Base-by-base conservation (phyloP, 2,329 filamentous ascomycete species). In the Hymenoscyphus linearis region DNA sequence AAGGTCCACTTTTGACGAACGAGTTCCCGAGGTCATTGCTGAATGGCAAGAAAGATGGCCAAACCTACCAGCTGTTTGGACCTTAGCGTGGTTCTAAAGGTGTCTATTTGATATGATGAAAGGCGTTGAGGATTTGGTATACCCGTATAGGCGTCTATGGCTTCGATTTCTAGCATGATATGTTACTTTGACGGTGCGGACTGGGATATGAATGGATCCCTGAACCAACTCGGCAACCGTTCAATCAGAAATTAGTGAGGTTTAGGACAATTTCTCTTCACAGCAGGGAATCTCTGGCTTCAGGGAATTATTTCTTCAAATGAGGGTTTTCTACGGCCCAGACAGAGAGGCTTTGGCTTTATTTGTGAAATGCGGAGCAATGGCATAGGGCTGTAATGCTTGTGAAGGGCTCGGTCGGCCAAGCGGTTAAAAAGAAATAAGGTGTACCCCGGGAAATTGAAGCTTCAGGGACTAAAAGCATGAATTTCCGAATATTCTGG, bases 31-130 rank as follows among this genome's bases (percentile, higher is more conserved):
- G 66, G 89, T 99, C 37, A 78, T 99, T 63, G 93, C 87, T 1
- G 85, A 87, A 58, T 99, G 95, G 95, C 95, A 99, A 76, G 93
- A 96, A 74, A 84, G 88, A 68, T 97, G 93, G 91, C 93, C 95
- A 4, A 88, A 91, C 69, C 76, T 98, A 68, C 95, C 95, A 18
- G 90, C 92, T 2, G 82, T 95, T 60, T 99, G 95, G 95, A 98
- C 93, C 26, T 74, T 98, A 73, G 91, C 92, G 27, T 99, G 95
- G 93, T 91, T 98, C 72, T 98, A 78, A 80, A 61, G 44, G 55
- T 59, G 60, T 54, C 60, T n/a, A 37, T n/a, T 40, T 60, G 47
- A 36, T 55, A 58, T 59, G 61, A 50, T 26, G 47, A 40, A 50
- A 52, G 66, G 65, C 63, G 66, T 68, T 66, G 35, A 61, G 55